Evolutionary conservation across 768 basidiomycete species (phyloP).

Genomic region (Gelatoporia subvermispora): DNA sequence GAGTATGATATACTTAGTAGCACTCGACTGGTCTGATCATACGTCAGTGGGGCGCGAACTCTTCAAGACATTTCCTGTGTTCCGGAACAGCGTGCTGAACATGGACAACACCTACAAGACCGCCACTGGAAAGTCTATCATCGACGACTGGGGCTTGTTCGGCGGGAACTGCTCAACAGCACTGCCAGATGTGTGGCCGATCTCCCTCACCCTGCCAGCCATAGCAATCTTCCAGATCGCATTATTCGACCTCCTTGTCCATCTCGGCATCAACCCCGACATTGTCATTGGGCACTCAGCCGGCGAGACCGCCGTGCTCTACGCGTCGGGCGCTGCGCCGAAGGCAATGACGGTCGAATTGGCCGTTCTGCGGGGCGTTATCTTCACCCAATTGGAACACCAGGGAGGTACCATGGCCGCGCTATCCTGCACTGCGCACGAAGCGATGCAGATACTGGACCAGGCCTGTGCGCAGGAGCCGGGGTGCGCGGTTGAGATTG

Average conservation of each 20-base stretch:
- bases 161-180: slow-evolving; percentile 1
- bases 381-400: slow-evolving; percentile 30
- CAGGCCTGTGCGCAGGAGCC: slow-evolving; percentile 8
- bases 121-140: slow-evolving; percentile 31
- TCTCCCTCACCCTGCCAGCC: slow-evolving; percentile 35
- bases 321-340: slow-evolving; percentile 38
- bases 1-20: slow-evolving; percentile 9
- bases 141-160: slow-evolving; percentile 35
- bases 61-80: slow-evolving; percentile 29
- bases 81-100: slow-evolving; percentile 33
- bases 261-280: slow-evolving; percentile 33
- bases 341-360: slow-evolving; percentile 39
- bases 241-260: slow-evolving; percentile 34
- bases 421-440: slow-evolving; percentile 27
- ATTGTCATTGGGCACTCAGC: slow-evolving; percentile 43
- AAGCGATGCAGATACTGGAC: slow-evolving; percentile 25
- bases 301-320: slow-evolving; percentile 41
- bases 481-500: slow-evolving; percentile 30
- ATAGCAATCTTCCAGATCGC: slow-evolving; percentile 44
- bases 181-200: slow-evolving; percentile 22
- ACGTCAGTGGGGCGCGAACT: slow-evolving; percentile 33
- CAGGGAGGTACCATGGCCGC: slow-evolving; percentile 42
- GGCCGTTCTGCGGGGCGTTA: slow-evolving; percentile 36
- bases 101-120: slow-evolving; percentile 31
- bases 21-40: background rate